Evolutionary conservation across 164 flowering plant genomes (phyloP), one percentile per base, ranked within the genome.

Genomic region (Stephania cephalantha): DNA sequence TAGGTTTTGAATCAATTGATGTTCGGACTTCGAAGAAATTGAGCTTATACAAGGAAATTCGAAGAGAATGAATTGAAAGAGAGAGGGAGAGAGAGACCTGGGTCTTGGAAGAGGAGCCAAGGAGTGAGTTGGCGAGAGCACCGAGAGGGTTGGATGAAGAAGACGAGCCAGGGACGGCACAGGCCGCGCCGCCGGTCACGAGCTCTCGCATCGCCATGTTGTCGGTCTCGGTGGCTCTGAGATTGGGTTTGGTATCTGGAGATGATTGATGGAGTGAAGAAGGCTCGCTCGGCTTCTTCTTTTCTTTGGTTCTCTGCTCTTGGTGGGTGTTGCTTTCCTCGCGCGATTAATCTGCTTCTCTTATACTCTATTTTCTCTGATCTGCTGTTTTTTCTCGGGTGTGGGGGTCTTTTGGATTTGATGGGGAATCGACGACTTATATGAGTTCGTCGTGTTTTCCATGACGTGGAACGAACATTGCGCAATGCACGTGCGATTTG

Each of bases 201-300:
- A 95, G 81, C 15, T 93, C 98, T 69, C 99, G 82, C 97, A 89
- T 86, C 88, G 98, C 91, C 98, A 93, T 94, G 5, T 11, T n/a
- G 71, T 35, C 3, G 42, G 42, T 45, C 25, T 61, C 20, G 9
- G 25, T n/a, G 66, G 22, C 20, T 20, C 9, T 61, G 25, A 29
- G 5, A 25, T 35, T 2, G 42, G 42, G 42, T 35, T 35, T 35
- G 42, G 42, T 35, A 35, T 35, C 42, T 35, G 42, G 3, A 25
- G 25, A 25, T 25, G 25, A 25, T 25, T 0, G 25, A 25, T 25
- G 25, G 25, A 35, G 42, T 35, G 42, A 35, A 35, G 42, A 35
- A 35, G 42, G 42, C 42, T 35, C 53, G 53, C 53, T 17, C 65
- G 6, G 22, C 22, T 0, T n/a, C n/a, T 58, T 58, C 53, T 18